Conservation (phyloP, 1,284 basidiomycete species). For the Tremellales sp. region DNA sequence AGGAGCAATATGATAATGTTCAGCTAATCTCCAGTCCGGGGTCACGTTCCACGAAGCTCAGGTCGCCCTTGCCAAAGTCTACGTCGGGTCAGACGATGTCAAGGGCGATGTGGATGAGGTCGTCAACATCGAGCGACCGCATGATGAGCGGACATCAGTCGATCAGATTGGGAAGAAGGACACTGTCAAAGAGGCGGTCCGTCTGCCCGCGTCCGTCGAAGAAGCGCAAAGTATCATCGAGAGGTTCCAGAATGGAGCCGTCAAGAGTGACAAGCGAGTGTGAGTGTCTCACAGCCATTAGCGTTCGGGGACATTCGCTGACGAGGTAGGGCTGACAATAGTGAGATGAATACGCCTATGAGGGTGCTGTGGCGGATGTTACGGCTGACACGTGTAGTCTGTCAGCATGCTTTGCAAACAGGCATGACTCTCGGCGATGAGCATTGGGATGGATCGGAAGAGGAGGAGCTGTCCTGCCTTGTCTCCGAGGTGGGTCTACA, state of each 20-base stretch:
- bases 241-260: constrained; percentile 64
- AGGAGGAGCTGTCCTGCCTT: constrained; percentile 74
- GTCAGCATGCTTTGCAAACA: constrained; percentile 70
- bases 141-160: constrained; percentile 59
- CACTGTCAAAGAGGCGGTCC: constrained; percentile 40
- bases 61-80: constrained; percentile 77
- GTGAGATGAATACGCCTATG: constrained; percentile 8
- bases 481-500: constrained; percentile 75
- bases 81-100: constrained; percentile 58
- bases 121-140: constrained; percentile 45
- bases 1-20: background rate
- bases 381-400: constrained; percentile 60
- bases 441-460: constrained; percentile 72
- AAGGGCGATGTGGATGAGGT: constrained; percentile 35
- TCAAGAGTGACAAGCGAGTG: constrained; percentile 28
- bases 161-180: constrained; percentile 50
- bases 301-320: background rate
- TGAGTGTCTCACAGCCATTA: constrained; percentile 14
- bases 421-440: constrained; percentile 62
- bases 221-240: constrained; percentile 63
- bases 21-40: constrained; percentile 53
- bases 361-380: background rate
- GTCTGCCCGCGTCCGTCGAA: constrained; percentile 60
- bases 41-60: constrained; percentile 79
- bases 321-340: constrained; percentile 30